A percentile compares a stretch with the other conserved stretches of the same genome.
phyloP scores from a whole-genome alignment of 768 basidiomycete genomes.

The Leccinum boreale region DNA sequence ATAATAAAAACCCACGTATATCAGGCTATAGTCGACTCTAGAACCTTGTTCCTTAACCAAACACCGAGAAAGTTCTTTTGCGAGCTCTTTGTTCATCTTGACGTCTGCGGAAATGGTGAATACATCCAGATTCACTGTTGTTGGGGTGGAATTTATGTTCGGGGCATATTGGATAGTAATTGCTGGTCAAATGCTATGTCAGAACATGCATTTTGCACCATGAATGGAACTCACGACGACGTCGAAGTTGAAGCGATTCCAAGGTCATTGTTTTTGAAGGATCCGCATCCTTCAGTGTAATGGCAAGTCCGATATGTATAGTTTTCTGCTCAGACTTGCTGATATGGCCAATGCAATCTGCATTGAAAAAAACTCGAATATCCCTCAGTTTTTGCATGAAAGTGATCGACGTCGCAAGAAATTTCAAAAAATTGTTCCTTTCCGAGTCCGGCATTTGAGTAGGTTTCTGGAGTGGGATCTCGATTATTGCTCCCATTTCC shows the following conservation, averaged over 20 bases:
- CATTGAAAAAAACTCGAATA: conserved; percentile 78
- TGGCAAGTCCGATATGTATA: conserved; percentile 43
- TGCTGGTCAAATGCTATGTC: too few relatives aligned
- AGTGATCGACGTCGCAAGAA: conserved; percentile 84
- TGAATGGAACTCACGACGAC: conserved; percentile 25
- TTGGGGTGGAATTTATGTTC: conserved; percentile 30
- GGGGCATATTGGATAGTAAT: too few relatives aligned
- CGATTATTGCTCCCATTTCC: conserved; percentile 70
- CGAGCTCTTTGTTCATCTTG: neutral
- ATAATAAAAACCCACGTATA: conserved; percentile 4
- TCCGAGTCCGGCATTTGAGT: conserved; percentile 70
- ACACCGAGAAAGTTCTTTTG: neutral
- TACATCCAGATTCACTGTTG: conserved; percentile 14
- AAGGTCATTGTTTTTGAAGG: conserved; percentile 55
- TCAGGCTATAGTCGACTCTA: neutral
- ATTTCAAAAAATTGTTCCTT: conserved; percentile 80
- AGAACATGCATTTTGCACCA: too few relatives aligned
- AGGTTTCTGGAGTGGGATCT: conserved; percentile 78
- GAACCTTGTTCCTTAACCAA: neutral
- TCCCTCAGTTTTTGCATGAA: conserved; percentile 79
- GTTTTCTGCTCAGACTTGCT: conserved; percentile 51
- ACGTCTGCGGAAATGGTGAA: conserved; percentile 17
- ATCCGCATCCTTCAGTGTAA: conserved; percentile 52
- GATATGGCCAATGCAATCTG: conserved; percentile 61
- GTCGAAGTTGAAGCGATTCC: conserved; percentile 34